Percentiles rank a stretch among this genome's conserved stretches.
phyloP scores from a whole-genome alignment of 2,329 filamentous ascomycete genomes.

The Colletotrichum sp. region DNA sequence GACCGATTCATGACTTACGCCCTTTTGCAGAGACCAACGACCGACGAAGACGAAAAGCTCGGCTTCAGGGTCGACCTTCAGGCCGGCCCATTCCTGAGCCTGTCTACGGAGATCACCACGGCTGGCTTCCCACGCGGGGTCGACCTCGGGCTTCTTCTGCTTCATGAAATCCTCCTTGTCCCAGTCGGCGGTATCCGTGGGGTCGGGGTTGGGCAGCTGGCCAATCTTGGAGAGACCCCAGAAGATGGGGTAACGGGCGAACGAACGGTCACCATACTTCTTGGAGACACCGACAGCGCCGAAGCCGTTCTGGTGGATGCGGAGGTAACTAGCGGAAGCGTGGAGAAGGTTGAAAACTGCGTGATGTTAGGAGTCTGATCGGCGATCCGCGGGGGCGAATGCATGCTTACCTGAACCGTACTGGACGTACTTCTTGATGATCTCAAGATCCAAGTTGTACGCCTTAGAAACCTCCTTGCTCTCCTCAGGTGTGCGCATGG shows the following conservation, averaged over 20 bases:
- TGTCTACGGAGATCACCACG: conserved; percentile 61
- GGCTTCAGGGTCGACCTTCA: conserved; percentile 64
- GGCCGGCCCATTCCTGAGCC: conserved; percentile 71
- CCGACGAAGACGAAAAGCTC: conserved; percentile 73
- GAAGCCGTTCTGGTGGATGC: conserved; percentile 71
- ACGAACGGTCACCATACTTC: conserved; percentile 72
- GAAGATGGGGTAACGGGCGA: conserved; percentile 72
- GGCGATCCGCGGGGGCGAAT: fast-evolving
- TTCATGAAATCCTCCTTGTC: conserved; percentile 54
- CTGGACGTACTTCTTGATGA: conserved; percentile 66
- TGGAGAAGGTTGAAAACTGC: conserved; percentile 72
- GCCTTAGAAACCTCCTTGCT: conserved; percentile 67
- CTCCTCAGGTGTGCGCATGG: conserved; percentile 67
- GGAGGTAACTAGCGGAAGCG: conserved; percentile 68
- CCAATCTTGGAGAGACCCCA: conserved; percentile 70
- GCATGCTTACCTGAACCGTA: conserved; percentile 56
- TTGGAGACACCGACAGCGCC: conserved; percentile 72
- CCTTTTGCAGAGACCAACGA: conserved; percentile 74
- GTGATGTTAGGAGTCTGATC: not conserved
- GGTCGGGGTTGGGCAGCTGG: conserved; percentile 69
- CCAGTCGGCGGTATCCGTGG: conserved; percentile 69
- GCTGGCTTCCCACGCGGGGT: conserved; percentile 58
- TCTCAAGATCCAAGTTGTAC: conserved; percentile 63
- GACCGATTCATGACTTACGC: conserved; percentile 32
- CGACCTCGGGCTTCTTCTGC: conserved; percentile 53